Evolutionary conservation across 2,329 filamentous ascomycete species (phyloP).

Genomic region (Penicillium concentricum): DNA sequence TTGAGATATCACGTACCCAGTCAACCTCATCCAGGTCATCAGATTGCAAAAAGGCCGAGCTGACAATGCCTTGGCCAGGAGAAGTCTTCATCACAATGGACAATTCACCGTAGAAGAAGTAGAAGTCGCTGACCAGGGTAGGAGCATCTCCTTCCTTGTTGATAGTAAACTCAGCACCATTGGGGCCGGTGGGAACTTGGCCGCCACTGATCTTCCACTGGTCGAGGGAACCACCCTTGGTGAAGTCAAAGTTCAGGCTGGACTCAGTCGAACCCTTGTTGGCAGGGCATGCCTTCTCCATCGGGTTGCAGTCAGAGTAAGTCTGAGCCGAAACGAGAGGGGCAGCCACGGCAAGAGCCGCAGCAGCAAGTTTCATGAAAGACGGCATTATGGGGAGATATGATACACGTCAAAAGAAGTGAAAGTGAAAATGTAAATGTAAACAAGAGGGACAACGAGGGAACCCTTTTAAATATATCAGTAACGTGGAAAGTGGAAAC

Average conservation of each 20-base stretch:
- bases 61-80: constrained; percentile 86
- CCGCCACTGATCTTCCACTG: constrained; percentile 67
- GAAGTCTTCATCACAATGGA: constrained; percentile 83
- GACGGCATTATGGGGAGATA: constrained; percentile 28
- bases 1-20: constrained; percentile 75
- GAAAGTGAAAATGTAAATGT: neutral
- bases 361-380: constrained; percentile 31
- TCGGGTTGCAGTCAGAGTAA: constrained; percentile 71
- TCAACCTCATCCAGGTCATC: constrained; percentile 95
- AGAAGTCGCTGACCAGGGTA: constrained; percentile 83
- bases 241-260: constrained; percentile 39
- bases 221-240: constrained; percentile 52
- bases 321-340: constrained; percentile 63
- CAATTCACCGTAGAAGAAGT: constrained; percentile 96
- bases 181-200: constrained; percentile 60
- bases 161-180: constrained; percentile 82
- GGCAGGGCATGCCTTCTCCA: constrained; percentile 57
- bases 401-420: neutral
- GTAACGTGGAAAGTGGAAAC: constrained; percentile 12
- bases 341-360: constrained; percentile 31
- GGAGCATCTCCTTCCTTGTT: constrained; percentile 75
- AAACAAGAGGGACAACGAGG: neutral
- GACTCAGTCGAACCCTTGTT: constrained; percentile 65
- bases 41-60: constrained; percentile 87
- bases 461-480: neutral